Conservation (phyloP, 2,329 filamentous ascomycete species). For the Colletotrichum spinosum region DNA sequence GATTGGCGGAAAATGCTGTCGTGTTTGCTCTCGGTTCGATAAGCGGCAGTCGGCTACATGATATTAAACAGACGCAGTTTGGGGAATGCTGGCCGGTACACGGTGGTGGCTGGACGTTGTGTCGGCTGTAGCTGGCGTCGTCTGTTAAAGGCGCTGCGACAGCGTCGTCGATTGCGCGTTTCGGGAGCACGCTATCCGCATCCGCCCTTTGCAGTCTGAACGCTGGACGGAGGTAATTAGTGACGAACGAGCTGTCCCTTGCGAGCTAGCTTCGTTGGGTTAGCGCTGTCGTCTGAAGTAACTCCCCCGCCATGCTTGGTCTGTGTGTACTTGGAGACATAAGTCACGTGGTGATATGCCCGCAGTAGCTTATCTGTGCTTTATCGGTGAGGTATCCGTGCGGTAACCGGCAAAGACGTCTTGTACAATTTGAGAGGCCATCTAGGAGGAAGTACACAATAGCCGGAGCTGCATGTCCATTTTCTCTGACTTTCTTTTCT, state of each 20-base stretch:
- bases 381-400: too few species aligned
- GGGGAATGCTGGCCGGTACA: background rate
- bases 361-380: too few species aligned
- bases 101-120: background rate
- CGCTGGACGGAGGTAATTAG: background rate
- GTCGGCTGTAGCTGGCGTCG: background rate
- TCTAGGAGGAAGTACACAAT: too few species aligned
- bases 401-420: too few species aligned
- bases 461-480: too few species aligned
- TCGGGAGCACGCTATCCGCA: constrained; percentile 33
- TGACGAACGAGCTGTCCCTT: constrained; percentile 31
- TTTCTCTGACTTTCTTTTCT: too few species aligned
- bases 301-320: constrained; percentile 17
- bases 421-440: too few species aligned
- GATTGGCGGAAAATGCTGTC: constrained; percentile 8
- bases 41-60: constrained; percentile 24
- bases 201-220: background rate
- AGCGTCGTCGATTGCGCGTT: constrained; percentile 8
- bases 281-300: constrained; percentile 13
- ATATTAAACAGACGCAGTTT: background rate
- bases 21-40: constrained; percentile 1
- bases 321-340: constrained; percentile 15
- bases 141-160: background rate
- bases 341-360: constrained; percentile 12
- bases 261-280: background rate